Percentiles rank a stretch among this genome's conserved stretches.
These are phyloP conservation scores for Microthyrium microscopicum DNA, from an alignment of 2,329 filamentous ascomycete species.

Conservation along the genomic window DNA sequence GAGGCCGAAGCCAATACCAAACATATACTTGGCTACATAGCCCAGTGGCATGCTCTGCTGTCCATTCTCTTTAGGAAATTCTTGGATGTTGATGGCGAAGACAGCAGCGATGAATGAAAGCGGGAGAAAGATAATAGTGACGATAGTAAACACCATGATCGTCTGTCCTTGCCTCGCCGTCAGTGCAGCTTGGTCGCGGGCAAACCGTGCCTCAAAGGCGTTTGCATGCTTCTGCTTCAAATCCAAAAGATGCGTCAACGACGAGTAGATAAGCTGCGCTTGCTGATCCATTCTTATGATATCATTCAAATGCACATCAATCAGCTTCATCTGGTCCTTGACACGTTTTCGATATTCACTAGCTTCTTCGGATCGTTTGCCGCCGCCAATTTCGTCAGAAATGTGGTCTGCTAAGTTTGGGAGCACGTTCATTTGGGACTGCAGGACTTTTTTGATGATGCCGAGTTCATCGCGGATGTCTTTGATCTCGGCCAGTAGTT, in stretches of 20 bases:
- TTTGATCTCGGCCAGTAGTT: slow-evolving; percentile 45
- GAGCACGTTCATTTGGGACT: slow-evolving; percentile 32
- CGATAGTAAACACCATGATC: slow-evolving; percentile 43
- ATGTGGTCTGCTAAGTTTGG: slow-evolving; percentile 30
- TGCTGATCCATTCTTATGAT: slow-evolving; percentile 48
- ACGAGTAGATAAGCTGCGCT: slow-evolving; percentile 41
- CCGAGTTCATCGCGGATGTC: slow-evolving; percentile 52
- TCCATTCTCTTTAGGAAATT: slow-evolving; percentile 25
- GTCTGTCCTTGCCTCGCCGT: slow-evolving; percentile 41
- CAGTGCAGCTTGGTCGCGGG: slow-evolving; percentile 42
- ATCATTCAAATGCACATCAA: slow-evolving; percentile 42
- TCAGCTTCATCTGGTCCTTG: slow-evolving; percentile 38
- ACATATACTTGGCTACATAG: slow-evolving; percentile 39
- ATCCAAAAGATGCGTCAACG: slow-evolving; percentile 45
- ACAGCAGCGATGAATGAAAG: slow-evolving; percentile 38
- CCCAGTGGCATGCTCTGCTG: slow-evolving; percentile 23
- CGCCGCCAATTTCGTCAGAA: slow-evolving; percentile 17
- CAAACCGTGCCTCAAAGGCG: slow-evolving; percentile 46
- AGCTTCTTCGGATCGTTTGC: slow-evolving; percentile 18
- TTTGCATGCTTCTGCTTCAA: slow-evolving; percentile 56
- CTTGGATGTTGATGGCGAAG: slow-evolving; percentile 36
- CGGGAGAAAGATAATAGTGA: slow-evolving; percentile 41
- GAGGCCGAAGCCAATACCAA: slow-evolving; percentile 37
- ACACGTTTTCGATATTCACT: slow-evolving; percentile 38
- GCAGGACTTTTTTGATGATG: slow-evolving; percentile 39